These are phyloP conservation scores for Zymoseptoria brevis DNA, from an alignment of 2,329 filamentous ascomycete species.

Conservation along the genomic window DNA sequence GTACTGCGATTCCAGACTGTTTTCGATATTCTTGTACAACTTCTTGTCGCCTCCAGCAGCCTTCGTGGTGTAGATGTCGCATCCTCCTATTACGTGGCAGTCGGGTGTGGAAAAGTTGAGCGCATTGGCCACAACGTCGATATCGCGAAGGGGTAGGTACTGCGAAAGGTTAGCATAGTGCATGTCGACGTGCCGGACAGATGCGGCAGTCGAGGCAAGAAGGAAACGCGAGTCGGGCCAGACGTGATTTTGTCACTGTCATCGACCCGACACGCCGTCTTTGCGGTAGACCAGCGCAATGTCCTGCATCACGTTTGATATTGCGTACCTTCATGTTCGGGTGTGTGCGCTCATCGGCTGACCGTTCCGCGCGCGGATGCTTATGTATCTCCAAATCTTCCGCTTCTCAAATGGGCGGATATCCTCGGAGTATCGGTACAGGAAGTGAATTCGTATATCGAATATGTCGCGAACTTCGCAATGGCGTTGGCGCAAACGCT, in stretches of 20 bases:
- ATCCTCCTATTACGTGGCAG: constrained; percentile 83
- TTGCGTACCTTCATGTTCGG: constrained; percentile 26
- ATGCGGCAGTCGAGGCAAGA: neutral
- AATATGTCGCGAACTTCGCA: neutral
- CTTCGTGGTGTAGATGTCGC: constrained; percentile 96
- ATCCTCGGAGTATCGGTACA: neutral
- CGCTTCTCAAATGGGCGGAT: neutral
- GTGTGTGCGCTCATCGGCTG: constrained; percentile 7
- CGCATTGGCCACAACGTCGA: constrained; percentile 83
- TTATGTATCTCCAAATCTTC: neutral
- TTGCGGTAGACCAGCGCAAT: neutral
- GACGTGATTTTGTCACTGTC: neutral
- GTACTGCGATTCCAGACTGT: constrained; percentile 84
- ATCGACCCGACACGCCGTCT: neutral
- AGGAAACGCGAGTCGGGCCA: neutral
- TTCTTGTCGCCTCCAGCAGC: constrained; percentile 94
- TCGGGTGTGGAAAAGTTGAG: constrained; percentile 94
- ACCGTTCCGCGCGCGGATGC: neutral
- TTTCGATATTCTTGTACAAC: constrained; percentile 90
- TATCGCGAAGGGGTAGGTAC: constrained; percentile 86
- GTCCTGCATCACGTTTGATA: neutral
- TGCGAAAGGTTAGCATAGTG: constrained; percentile 34
- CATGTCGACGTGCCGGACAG: neutral
- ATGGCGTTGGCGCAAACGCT: neutral
- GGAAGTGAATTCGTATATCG: neutral